Evolutionary conservation across 2,329 filamentous ascomycete genomes (phyloP).

Genomic region (Leptoxyphium fumago): DNA sequence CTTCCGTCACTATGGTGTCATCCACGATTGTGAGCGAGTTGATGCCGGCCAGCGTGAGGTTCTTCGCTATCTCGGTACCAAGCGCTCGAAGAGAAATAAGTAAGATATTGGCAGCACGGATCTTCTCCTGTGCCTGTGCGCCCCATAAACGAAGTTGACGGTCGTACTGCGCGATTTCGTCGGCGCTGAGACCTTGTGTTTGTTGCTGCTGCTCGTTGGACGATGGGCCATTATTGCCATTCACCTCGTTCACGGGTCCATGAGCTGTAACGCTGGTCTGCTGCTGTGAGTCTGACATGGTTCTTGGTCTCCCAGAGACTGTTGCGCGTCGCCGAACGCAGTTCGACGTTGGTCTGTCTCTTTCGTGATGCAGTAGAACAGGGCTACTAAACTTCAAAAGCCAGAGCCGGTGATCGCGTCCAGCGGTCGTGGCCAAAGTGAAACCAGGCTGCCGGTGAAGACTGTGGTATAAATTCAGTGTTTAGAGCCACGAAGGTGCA

Average conservation of each 20-base stretch:
- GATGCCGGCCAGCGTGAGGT: conserved; percentile 85
- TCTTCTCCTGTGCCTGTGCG: conserved; percentile 77
- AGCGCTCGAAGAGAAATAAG: conserved; percentile 78
- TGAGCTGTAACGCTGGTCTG: too few relatives aligned
- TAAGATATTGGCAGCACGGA: conserved; percentile 78
- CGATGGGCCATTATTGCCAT: not conserved
- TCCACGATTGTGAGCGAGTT: conserved; percentile 82
- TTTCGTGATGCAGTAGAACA: too few relatives aligned
- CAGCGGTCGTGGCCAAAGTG: too few relatives aligned
- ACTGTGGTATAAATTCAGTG: too few relatives aligned
- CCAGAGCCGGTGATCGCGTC: too few relatives aligned
- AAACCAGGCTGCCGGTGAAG: too few relatives aligned
- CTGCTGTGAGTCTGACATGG: too few relatives aligned
- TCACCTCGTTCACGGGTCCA: not conserved
- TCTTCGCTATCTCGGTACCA: conserved; percentile 86
- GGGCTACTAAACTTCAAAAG: too few relatives aligned
- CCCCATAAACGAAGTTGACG: conserved; percentile 96
- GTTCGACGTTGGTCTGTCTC: too few relatives aligned
- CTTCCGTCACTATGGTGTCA: conserved; percentile 56
- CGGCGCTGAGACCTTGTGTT: conserved; percentile 32
- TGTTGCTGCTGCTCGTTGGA: conserved; percentile 3
- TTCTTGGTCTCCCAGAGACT: too few relatives aligned
- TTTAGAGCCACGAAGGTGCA: too few relatives aligned
- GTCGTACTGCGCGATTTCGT: conserved; percentile 95
- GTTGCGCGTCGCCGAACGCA: too few relatives aligned